These are phyloP conservation scores for Eucalyptus camaldulensis DNA, from an alignment of 345 rosid genomes.

Conservation along the genomic window DNA sequence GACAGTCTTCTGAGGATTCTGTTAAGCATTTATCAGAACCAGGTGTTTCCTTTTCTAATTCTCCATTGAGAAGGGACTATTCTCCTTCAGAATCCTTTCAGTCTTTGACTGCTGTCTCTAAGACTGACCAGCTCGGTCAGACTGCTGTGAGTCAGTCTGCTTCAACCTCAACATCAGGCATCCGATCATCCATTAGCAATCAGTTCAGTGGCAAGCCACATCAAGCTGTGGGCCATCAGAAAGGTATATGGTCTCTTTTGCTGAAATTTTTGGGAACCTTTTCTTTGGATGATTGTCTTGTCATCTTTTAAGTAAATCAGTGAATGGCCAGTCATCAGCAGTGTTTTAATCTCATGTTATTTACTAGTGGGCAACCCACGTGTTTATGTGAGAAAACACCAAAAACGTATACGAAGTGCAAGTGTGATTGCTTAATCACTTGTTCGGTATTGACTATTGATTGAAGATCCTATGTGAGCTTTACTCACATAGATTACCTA, in stretches of 20 bases:
- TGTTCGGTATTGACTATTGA: background rate
- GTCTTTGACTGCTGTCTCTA: slow-evolving; percentile 34
- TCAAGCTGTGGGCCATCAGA: slow-evolving; percentile 46
- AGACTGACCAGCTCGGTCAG: slow-evolving; percentile 38
- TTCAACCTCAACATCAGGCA: slow-evolving; percentile 20
- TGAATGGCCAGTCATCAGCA: background rate
- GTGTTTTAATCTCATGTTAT: background rate
- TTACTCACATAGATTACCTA: background rate
- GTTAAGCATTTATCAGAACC: slow-evolving; percentile 28
- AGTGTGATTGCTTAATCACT: background rate
- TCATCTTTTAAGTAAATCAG: background rate
- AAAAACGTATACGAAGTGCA: background rate
- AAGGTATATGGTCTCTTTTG: slow-evolving; percentile 19
- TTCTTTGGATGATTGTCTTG: background rate
- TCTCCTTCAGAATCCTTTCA: slow-evolving; percentile 48
- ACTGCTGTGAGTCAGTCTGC: slow-evolving; percentile 27
- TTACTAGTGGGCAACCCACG: background rate
- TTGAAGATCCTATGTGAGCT: background rate
- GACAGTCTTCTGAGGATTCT: slow-evolving; percentile 42
- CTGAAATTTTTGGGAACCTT: background rate
- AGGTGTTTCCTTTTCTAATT: slow-evolving; percentile 22
- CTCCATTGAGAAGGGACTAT: slow-evolving; percentile 30
- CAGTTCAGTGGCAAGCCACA: slow-evolving; percentile 42
- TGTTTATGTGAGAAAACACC: background rate
- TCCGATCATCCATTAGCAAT: slow-evolving; percentile 30